phyloP scores from a whole-genome alignment of 257 asterid species.

The Capsicum rhomboideum region DNA sequence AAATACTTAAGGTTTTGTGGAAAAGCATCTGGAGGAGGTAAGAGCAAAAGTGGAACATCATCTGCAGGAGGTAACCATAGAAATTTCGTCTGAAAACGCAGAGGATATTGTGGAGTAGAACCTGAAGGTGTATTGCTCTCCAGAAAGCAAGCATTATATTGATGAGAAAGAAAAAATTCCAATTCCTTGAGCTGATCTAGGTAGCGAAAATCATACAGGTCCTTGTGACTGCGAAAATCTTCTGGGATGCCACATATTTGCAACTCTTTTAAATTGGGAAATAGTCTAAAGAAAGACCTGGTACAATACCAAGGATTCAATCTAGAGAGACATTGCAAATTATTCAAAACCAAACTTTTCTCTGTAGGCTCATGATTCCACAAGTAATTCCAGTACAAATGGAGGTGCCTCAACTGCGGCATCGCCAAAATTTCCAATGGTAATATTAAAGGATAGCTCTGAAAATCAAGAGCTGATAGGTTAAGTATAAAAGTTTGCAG shows the following conservation, averaged over 20 bases:
- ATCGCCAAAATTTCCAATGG: slow-evolving; percentile 11
- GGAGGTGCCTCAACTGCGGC: slow-evolving; percentile 15
- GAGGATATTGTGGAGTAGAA: neutral
- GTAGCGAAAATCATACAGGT: slow-evolving; percentile 1
- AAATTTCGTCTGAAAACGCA: neutral
- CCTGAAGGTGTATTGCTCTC: neutral
- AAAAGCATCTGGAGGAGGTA: neutral
- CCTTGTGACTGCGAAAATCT: neutral
- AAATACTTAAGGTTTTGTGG: slow-evolving; percentile 4
- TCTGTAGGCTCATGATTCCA: neutral
- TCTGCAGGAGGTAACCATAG: too few relatives aligned
- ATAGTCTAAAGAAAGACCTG: neutral
- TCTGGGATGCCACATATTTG: neutral
- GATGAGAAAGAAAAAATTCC: neutral
- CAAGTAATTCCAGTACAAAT: neutral
- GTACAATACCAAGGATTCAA: slow-evolving; percentile 8
- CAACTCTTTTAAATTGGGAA: slow-evolving; percentile 18
- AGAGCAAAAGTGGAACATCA: neutral
- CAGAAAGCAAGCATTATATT: neutral
- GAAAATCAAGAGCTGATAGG: too few relatives aligned
- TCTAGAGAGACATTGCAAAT: slow-evolving; percentile 1
- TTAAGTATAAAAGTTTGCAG: neutral
- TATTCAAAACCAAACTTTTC: neutral
- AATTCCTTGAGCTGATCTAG: slow-evolving; percentile 13
- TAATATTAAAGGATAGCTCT: neutral